Percentiles rank a stretch among this genome's conserved stretches.
Evolutionary conservation across 2,329 filamentous ascomycete species (phyloP).

Genomic region (Aspergillus quadrilineatus): DNA sequence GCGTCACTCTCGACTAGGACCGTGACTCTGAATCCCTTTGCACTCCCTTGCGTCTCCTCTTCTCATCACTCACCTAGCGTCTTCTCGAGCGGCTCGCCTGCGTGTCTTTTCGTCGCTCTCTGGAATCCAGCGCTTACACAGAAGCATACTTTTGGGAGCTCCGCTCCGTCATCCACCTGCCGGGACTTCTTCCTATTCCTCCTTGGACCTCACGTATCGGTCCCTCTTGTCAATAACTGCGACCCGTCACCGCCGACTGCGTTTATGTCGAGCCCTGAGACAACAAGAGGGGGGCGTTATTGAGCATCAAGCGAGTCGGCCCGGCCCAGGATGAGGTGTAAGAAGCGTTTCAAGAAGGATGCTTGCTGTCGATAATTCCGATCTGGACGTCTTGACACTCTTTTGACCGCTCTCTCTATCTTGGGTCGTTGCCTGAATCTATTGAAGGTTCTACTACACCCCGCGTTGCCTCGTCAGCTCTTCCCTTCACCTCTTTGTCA

Average conservation of each 20-base stretch:
- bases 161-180: conserved; percentile 9
- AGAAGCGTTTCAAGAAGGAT: conserved; percentile 45
- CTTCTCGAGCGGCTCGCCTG: conserved; percentile 16
- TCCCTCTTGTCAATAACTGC: conserved; percentile 18
- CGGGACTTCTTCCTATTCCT: conserved; percentile 8
- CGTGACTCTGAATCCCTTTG: conserved; percentile 27
- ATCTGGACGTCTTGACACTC: conserved; percentile 26
- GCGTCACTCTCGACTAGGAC: conserved; percentile 27
- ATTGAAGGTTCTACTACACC: conserved; percentile 6
- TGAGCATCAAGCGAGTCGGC: conserved; percentile 28
- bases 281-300: conserved; percentile 28
- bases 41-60: conserved; percentile 26
- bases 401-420: conserved; percentile 20
- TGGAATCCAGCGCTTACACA: conserved; percentile 20
- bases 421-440: conserved; percentile 18
- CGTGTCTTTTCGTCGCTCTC: conserved; percentile 19
- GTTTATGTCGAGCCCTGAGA: conserved; percentile 28
- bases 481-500: conserved; percentile 13
- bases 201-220: background rate
- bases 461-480: conserved; percentile 15
- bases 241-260: conserved; percentile 21
- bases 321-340: conserved; percentile 46
- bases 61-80: conserved; percentile 20
- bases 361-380: conserved; percentile 37
- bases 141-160: conserved; percentile 18